Evolutionary conservation across 139 green algal genomes (phyloP), one percentile per base, ranked within the genome.

Genomic region (Ettlia oleoabundans): DNA sequence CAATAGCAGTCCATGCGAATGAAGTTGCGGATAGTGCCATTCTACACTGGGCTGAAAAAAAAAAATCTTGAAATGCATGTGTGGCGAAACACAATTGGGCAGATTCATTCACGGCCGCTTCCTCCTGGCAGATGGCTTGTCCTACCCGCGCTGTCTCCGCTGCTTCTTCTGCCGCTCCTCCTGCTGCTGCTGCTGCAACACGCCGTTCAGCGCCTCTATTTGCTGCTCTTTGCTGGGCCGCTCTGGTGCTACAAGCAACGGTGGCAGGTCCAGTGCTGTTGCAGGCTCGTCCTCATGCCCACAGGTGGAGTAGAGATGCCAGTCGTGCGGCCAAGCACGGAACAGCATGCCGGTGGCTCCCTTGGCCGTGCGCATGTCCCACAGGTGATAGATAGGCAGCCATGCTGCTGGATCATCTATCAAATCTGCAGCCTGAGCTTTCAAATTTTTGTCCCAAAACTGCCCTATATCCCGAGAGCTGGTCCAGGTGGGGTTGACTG

Each of bases 391-490:
- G 21, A 84, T 40, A 18, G 66, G 63, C 66, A 55, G 30, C 80
- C 80, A 84, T 40, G 80, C 30, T 19, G 28, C 22, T 2, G 66
- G 42, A 10, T 70, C 67, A 30, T 84, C 80, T 13, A 84, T 84
- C 0, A 84, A 10, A 13, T 33, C 80, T 10, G 80, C 80, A 2
- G 80, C 80, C 22, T 32, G 37, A 4, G 70, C 71, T 15, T 55
- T 69, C 10, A 84, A 41, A 40, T 84, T 66, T 18, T 67, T 66
- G 63, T 81, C 75, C 75, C 75, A 81, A 5, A 81, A 58, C 75
- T 81, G 75, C 35, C 73, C 73, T 24, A 80, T 80, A 53, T 80
- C 73, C 2, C 19, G 19, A 6, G 73, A 80, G 1, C 53, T 28
- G 3, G 73, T 69, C 52, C 68, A 84, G 2, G 30, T 69, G 8